A percentile compares a stretch with the other conserved stretches of the same genome.
Evolutionary conservation across 805 yeast genomes (phyloP).

Genomic region (Candida anglica): DNA sequence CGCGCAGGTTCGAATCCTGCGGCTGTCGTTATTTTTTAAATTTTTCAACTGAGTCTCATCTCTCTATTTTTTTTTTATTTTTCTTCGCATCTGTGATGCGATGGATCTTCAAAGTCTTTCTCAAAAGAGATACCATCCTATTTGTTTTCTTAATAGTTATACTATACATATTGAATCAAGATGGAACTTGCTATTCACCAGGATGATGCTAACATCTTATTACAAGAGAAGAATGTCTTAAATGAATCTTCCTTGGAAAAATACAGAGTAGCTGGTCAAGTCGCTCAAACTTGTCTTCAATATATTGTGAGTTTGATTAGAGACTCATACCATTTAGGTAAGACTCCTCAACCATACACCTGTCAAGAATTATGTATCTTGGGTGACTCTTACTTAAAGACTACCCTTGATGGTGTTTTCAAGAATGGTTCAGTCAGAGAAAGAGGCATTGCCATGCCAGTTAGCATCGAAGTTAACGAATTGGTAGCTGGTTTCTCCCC

Average conservation of each 20-base stretch:
- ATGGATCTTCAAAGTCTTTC: constrained; percentile 1
- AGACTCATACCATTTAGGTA: constrained; percentile 63
- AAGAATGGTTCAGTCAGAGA: constrained; percentile 63
- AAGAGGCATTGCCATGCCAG: constrained; percentile 93
- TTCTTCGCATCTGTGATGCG: constrained; percentile 4
- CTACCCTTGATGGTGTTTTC: constrained; percentile 58
- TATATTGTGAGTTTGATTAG: constrained; percentile 66
- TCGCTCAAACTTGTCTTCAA: constrained; percentile 75
- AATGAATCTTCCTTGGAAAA: constrained; percentile 63
- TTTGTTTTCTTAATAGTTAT: constrained; percentile 4
- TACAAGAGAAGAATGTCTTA: constrained; percentile 69
- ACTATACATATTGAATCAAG: constrained; percentile 1
- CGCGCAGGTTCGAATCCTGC: constrained; percentile 74
- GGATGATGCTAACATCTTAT: constrained; percentile 67
- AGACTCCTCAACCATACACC: constrained; percentile 42
- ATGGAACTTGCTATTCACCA: constrained; percentile 77
- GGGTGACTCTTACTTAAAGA: constrained; percentile 71
- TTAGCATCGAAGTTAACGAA: constrained; percentile 79
- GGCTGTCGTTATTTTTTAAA: constrained; percentile 53
- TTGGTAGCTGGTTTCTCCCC: constrained; percentile 80
- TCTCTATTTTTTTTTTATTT: constrained; percentile 2
- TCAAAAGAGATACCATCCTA: background rate
- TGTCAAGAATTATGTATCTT: constrained; percentile 73
- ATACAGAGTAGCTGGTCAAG: constrained; percentile 85
- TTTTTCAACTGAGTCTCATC: constrained; percentile 3